phyloP scores from a whole-genome alignment of 495 filamentous ascomycete species.

The Filosporella fistucella region DNA sequence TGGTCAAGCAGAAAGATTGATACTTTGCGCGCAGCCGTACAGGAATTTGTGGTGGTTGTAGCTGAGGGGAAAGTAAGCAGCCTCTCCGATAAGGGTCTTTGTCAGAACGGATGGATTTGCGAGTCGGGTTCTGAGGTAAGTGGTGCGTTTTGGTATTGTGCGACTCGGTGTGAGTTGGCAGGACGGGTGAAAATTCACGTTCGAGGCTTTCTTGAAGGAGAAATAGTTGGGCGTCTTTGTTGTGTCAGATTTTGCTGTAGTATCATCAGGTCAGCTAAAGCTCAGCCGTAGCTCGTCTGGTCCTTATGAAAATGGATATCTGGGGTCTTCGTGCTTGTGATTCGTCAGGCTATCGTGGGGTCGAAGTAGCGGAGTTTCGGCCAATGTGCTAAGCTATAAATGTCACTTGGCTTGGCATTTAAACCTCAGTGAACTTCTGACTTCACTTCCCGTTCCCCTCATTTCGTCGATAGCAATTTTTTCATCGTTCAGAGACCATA shows the following conservation, averaged over 20 bases:
- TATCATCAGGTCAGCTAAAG: not conserved
- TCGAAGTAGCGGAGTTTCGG: not conserved
- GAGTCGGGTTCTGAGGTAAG: not conserved
- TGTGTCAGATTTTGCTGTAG: not conserved
- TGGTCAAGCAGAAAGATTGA: not conserved
- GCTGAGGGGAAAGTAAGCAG: no score
- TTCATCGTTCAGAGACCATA: no score
- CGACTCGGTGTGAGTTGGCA: not conserved
- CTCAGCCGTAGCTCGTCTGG: no score
- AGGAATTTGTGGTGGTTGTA: no score
- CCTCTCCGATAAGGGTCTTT: no score
- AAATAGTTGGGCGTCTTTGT: not conserved
- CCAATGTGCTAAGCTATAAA: not conserved
- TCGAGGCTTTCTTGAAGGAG: not conserved
- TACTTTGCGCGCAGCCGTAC: not conserved
- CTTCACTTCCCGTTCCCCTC: not conserved
- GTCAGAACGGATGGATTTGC: no score
- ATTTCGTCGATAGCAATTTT: not conserved
- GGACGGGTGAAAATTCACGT: not conserved
- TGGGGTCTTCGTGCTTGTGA: not conserved
- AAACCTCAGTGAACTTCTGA: not conserved
- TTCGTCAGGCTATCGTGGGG: not conserved
- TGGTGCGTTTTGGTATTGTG: not conserved
- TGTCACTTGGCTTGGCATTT: not conserved
- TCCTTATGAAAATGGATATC: no score